Evolutionary conservation across 805 yeast species (phyloP).

Genomic region (Priceomyces melissophilus): DNA sequence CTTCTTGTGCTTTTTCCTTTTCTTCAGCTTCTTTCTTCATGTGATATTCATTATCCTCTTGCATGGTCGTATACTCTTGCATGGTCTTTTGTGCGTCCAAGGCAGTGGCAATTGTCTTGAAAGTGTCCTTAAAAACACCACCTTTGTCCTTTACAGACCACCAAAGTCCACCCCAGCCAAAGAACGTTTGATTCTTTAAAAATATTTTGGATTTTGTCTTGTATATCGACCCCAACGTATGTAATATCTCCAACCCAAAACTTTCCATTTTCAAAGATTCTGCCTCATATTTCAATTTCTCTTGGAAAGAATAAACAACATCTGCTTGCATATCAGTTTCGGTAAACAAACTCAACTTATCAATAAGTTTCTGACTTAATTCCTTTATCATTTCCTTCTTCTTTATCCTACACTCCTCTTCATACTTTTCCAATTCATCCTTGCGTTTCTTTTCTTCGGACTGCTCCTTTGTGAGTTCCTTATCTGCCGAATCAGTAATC

Average conservation of each 20-base stretch:
- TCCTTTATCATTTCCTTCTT: slow-evolving; percentile 63
- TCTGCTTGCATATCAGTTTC: slow-evolving; percentile 45
- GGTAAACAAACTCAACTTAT: slow-evolving; percentile 41
- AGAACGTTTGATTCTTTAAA: slow-evolving; percentile 58
- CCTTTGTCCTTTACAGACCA: slow-evolving; percentile 71
- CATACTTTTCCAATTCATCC: slow-evolving; percentile 60
- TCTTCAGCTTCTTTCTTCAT: slow-evolving; percentile 34
- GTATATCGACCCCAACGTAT: slow-evolving; percentile 69
- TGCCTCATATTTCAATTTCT: slow-evolving; percentile 74
- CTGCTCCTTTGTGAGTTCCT: slow-evolving; percentile 31
- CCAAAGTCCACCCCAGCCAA: slow-evolving; percentile 68
- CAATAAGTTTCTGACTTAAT: slow-evolving; percentile 54
- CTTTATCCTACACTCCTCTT: slow-evolving; percentile 70
- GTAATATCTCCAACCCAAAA: slow-evolving; percentile 78
- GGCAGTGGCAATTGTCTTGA: slow-evolving; percentile 68
- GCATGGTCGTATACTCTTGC: slow-evolving; percentile 68
- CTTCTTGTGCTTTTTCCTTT: slow-evolving; percentile 14
- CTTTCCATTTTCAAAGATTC: slow-evolving; percentile 79
- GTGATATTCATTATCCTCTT: slow-evolving; percentile 50
- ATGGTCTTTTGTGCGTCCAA: slow-evolving; percentile 76
- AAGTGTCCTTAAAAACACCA: slow-evolving; percentile 67
- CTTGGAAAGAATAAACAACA: slow-evolving; percentile 48
- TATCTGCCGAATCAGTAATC: slow-evolving; percentile 10
- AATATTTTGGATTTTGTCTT: slow-evolving; percentile 61
- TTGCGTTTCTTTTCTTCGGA: slow-evolving; percentile 44